Conservation (phyloP, 129 eudicot genomes). For the Flaveria linearis region DNA sequence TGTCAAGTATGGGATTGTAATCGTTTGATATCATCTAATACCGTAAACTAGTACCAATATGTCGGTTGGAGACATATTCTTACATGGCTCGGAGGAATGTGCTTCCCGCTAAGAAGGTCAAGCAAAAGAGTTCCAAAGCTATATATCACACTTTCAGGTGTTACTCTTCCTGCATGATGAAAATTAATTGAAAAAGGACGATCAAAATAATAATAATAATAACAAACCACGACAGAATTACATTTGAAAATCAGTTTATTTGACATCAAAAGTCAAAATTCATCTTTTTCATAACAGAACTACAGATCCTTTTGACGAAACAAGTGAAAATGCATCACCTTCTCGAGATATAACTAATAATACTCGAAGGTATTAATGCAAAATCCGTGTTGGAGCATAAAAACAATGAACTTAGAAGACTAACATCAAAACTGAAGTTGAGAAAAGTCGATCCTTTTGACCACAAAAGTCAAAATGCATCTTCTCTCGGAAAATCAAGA, state of each 20-base stretch:
- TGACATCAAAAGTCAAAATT: slow-evolving; percentile 9
- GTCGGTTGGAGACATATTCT: slow-evolving; percentile 23
- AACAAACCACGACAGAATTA: not conserved
- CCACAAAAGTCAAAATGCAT: slow-evolving; percentile 17
- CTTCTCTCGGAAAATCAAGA: not conserved
- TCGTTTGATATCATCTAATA: no score
- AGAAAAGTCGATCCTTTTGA: slow-evolving; percentile 11
- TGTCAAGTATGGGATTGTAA: not conserved
- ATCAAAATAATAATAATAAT: not conserved
- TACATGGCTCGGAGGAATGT: slow-evolving; percentile 71
- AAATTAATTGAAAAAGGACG: not conserved
- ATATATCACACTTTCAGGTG: slow-evolving; percentile 71
- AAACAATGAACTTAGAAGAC: slow-evolving; percentile 5
- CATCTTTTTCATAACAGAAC: not conserved
- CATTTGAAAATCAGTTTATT: not conserved
- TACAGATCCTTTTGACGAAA: not conserved
- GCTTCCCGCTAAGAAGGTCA: slow-evolving; percentile 73
- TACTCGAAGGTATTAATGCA: slow-evolving; percentile 34
- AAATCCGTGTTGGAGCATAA: slow-evolving; percentile 30
- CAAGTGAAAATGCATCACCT: not conserved
- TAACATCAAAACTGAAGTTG: not conserved
- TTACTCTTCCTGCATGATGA: slow-evolving; percentile 49
- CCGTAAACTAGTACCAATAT: not conserved
- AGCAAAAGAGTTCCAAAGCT: slow-evolving; percentile 67
- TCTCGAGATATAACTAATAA: no score